phyloP scores from a whole-genome alignment of 176 grass and related monocot genomes.

The Urochloa ruziziensis region DNA sequence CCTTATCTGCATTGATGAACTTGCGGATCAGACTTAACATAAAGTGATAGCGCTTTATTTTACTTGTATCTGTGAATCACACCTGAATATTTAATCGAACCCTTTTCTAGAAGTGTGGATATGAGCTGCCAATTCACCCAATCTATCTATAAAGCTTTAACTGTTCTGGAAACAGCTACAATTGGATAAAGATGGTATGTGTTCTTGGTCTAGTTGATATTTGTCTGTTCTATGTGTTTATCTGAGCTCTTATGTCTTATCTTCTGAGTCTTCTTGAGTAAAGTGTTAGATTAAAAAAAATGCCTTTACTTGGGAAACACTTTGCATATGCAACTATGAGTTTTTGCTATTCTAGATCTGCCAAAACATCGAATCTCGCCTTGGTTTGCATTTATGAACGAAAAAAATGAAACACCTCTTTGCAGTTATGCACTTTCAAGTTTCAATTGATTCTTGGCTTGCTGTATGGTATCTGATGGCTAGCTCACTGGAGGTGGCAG shows the following conservation, averaged over 20 bases:
- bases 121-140: not conserved
- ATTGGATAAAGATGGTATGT: constrained; percentile 5
- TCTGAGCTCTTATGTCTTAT: not conserved
- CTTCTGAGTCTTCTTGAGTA: not conserved
- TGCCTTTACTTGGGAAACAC: not conserved
- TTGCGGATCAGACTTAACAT: not conserved
- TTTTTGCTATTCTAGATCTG: not conserved
- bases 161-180: not conserved
- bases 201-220: not conserved
- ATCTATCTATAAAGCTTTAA: constrained; percentile 9
- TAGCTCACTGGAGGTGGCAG: not conserved
- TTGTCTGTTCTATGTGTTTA: not conserved
- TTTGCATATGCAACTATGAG: not conserved
- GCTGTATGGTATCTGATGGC: not conserved
- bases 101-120: constrained; percentile 1
- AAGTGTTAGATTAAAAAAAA: not conserved
- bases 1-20: not conserved
- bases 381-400: not conserved
- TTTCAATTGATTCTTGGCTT: not conserved
- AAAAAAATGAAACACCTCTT: not conserved
- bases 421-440: not conserved
- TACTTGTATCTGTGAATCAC: constrained; percentile 1
- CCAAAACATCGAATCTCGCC: not conserved
- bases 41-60: constrained; percentile 24
- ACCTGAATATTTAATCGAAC: constrained; percentile 22